Evolutionary conservation across 2,329 filamentous ascomycete species (phyloP).

Genomic region (Coniochaeta hoffmannii): DNA sequence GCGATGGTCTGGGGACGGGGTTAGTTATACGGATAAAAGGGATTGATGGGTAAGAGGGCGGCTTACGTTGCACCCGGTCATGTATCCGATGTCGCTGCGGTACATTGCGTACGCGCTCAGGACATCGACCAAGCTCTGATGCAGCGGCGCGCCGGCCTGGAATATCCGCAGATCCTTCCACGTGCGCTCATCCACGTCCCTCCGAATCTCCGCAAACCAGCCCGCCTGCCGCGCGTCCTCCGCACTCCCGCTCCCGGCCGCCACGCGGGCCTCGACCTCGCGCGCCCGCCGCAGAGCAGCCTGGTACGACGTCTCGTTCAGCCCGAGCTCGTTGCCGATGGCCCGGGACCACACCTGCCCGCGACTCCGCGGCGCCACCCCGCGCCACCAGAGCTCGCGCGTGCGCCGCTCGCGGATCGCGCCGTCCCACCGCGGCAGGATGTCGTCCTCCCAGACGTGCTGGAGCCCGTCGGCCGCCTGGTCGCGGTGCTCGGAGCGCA

Average conservation of each 20-base stretch:
- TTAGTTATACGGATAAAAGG: not conserved
- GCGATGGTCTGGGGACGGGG: slow-evolving; percentile 61
- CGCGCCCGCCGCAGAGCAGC: slow-evolving; percentile 63
- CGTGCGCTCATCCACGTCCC: slow-evolving; percentile 55
- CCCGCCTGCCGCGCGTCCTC: slow-evolving; percentile 49
- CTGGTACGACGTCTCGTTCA: slow-evolving; percentile 60
- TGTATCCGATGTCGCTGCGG: slow-evolving; percentile 72
- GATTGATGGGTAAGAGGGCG: not conserved
- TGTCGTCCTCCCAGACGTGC: slow-evolving; percentile 66
- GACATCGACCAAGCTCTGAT: slow-evolving; percentile 62
- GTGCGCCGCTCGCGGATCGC: slow-evolving; percentile 63
- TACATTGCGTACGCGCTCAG: slow-evolving; percentile 77
- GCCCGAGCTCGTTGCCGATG: slow-evolving; percentile 65
- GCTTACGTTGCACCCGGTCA: slow-evolving; percentile 62
- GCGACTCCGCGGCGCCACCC: slow-evolving; percentile 63
- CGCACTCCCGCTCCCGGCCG: slow-evolving; percentile 38
- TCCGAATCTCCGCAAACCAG: slow-evolving; percentile 57
- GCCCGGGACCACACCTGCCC: slow-evolving; percentile 63
- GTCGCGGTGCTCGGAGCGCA: slow-evolving; percentile 46
- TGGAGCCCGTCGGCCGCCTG: slow-evolving; percentile 46
- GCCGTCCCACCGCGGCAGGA: slow-evolving; percentile 68
- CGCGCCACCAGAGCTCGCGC: slow-evolving; percentile 76
- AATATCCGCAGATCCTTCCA: slow-evolving; percentile 71
- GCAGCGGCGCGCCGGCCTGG: slow-evolving; percentile 55
- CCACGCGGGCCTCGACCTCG: slow-evolving; percentile 51